Evolutionary conservation across 495 filamentous ascomycete genomes (phyloP).

Genomic region (Parmelia sp.): DNA sequence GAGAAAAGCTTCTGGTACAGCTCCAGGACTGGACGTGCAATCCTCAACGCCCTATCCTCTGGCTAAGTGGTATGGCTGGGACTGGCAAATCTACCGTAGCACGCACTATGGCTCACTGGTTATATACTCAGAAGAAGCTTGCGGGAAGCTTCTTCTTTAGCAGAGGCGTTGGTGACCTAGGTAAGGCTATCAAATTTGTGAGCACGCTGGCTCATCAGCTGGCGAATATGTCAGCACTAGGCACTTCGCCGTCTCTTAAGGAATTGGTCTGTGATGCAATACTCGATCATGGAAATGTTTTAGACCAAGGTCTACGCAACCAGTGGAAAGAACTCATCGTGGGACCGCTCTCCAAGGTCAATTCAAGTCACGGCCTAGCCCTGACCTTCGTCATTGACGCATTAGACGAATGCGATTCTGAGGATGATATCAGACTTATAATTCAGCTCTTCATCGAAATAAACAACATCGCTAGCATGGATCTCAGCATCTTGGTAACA

Average conservation of each 20-base stretch:
- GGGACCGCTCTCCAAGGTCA: constrained; percentile 30
- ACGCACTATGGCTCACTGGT: constrained; percentile 28
- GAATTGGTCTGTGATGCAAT: constrained; percentile 35
- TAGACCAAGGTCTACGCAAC: constrained; percentile 33
- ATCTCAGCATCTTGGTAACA: constrained; percentile 35
- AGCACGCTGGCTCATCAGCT: constrained; percentile 43
- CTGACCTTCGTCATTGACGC: constrained; percentile 44
- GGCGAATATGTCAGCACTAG: constrained; percentile 18
- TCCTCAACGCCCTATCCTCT: constrained; percentile 33
- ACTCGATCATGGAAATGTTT: constrained; percentile 33
- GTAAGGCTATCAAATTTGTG: constrained; percentile 38
- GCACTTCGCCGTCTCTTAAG: constrained; percentile 24
- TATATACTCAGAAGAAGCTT: constrained; percentile 20
- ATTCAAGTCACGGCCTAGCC: constrained; percentile 6
- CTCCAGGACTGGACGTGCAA: constrained; percentile 32
- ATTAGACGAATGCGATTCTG: constrained; percentile 46
- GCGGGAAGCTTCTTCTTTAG: constrained; percentile 50
- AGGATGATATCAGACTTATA: constrained; percentile 36
- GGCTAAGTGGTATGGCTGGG: constrained; percentile 40
- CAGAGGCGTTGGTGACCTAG: constrained; percentile 39
- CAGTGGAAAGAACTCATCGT: constrained; percentile 49
- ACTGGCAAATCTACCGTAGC: constrained; percentile 43
- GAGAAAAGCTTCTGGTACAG: constrained; percentile 31
- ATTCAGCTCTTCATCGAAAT: constrained; percentile 33
- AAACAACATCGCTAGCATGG: constrained; percentile 17